These are phyloP conservation scores for Mortierella claussenii DNA, from an alignment of 192 early-diverging fungal genomes.

Conservation along the genomic window DNA sequence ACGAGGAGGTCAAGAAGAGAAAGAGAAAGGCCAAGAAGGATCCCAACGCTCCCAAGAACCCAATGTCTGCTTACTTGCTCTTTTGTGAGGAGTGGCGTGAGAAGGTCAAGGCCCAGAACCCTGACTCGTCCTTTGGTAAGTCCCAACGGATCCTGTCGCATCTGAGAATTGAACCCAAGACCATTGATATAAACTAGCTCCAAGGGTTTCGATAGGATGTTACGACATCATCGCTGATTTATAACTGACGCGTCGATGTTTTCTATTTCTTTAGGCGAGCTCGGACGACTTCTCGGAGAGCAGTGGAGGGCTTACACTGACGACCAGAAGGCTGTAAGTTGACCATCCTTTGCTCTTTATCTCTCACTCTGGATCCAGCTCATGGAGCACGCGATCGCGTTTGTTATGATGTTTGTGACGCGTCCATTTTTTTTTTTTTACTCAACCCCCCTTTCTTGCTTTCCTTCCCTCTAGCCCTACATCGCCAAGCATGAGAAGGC, in stretches of 20 bases:
- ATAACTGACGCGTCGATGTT: background rate
- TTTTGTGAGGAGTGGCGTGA: conserved; percentile 87
- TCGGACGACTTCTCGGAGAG: conserved; percentile 79
- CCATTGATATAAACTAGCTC: too few relatives aligned
- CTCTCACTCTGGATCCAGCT: too few relatives aligned
- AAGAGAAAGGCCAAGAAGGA: conserved; percentile 83
- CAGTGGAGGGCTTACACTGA: conserved; percentile 64
- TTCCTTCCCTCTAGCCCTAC: conserved; percentile 31
- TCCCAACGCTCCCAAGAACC: conserved; percentile 90
- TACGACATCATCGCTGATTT: too few relatives aligned
- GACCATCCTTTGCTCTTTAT: background rate
- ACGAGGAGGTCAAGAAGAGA: conserved; percentile 60
- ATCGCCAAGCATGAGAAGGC: conserved; percentile 45
- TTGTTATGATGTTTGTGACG: conserved; percentile 8
- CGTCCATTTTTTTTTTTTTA: conserved; percentile 1
- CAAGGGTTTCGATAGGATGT: too few relatives aligned
- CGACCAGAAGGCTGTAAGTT: conserved; percentile 52
- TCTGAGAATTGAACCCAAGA: too few relatives aligned
- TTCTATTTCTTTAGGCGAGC: conserved; percentile 40
- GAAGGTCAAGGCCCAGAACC: conserved; percentile 84
- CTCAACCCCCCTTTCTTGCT: background rate
- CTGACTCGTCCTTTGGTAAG: conserved; percentile 74
- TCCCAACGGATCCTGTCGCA: conserved; percentile 61
- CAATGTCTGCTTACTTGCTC: conserved; percentile 91
- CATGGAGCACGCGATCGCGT: background rate